Percentiles rank a stretch among this genome's conserved stretches.
Conservation (phyloP, 2,329 filamentous ascomycete species). For the Xylariaceae sp. region DNA sequence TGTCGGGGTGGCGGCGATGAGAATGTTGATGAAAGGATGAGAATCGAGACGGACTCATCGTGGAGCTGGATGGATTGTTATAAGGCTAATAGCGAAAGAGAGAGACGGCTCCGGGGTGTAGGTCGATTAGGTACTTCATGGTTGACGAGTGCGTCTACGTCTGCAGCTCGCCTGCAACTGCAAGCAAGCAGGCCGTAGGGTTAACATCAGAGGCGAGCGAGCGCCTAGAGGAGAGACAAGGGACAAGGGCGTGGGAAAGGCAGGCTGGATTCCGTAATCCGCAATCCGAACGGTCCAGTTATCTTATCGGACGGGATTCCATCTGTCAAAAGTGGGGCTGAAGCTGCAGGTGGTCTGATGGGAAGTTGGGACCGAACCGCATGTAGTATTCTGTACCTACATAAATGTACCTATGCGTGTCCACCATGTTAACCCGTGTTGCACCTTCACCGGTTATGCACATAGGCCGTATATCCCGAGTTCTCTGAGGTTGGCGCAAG, state of each 20-base stretch:
- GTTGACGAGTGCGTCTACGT: background rate
- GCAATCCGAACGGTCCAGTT: background rate
- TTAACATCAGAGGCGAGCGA: conserved; percentile 1
- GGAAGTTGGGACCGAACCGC: too few species aligned
- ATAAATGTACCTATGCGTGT: background rate
- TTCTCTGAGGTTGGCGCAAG: background rate
- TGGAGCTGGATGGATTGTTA: conserved; percentile 14
- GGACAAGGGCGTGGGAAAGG: background rate
- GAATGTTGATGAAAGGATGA: conserved; percentile 4
- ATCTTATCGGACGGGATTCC: conserved; percentile 15
- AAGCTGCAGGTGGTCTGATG: too few species aligned
- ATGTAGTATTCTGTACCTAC: background rate
- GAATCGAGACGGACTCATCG: conserved; percentile 23
- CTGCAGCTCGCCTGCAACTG: conserved; percentile 19
- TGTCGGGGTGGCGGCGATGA: conserved; percentile 6
- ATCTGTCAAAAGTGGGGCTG: too few species aligned
- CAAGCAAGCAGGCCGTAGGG: conserved; percentile 14
- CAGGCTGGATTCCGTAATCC: background rate
- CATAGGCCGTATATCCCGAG: background rate
- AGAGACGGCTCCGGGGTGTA: conserved; percentile 4
- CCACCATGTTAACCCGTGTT: background rate
- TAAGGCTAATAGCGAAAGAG: conserved; percentile 9
- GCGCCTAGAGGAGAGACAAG: too few species aligned
- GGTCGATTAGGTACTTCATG: conserved; percentile 6
- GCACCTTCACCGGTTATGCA: background rate